Percentiles rank a stretch among this genome's conserved stretches.
Conservation (phyloP, 371 early-diverging fungal genomes). For the Encephalitozoon cuniculi region DNA sequence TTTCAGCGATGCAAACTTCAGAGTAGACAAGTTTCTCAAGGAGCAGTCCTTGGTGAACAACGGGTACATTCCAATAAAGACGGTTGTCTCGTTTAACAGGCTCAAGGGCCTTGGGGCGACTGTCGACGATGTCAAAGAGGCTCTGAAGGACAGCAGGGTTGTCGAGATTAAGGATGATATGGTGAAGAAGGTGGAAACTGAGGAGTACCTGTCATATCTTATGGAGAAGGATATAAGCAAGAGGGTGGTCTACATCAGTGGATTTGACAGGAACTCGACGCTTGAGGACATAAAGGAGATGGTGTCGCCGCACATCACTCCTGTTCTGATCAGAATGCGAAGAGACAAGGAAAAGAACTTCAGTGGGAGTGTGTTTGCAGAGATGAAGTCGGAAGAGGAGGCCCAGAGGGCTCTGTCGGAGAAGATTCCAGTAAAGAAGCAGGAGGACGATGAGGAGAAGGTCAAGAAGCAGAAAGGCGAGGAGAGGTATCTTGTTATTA, state of each 20-base stretch:
- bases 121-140: constrained; percentile 40
- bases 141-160: constrained; percentile 31
- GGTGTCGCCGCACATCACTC: constrained; percentile 20
- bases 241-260: constrained; percentile 34
- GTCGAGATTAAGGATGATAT: constrained; percentile 44
- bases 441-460: constrained; percentile 1
- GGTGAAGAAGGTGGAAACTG: constrained; percentile 50
- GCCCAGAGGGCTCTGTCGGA: constrained; percentile 20
- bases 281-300: constrained; percentile 54
- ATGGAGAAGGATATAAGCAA: constrained; percentile 19
- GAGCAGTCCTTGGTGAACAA: constrained; percentile 38
- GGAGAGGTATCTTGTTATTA: background rate
- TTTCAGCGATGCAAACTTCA: constrained; percentile 60
- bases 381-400: constrained; percentile 49
- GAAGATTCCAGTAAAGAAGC: constrained; percentile 10
- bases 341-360: constrained; percentile 50
- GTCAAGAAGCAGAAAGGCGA: constrained; percentile 26
- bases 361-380: constrained; percentile 56
- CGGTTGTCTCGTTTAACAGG: constrained; percentile 54
- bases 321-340: constrained; percentile 50
- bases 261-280: constrained; percentile 34
- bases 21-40: constrained; percentile 57
- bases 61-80: constrained; percentile 44
- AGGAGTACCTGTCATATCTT: constrained; percentile 47
- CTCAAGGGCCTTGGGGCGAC: constrained; percentile 41